These are phyloP conservation scores for Hawksworthiomyces lignivorus DNA, from an alignment of 2,329 filamentous ascomycete species.

Conservation along the genomic window DNA sequence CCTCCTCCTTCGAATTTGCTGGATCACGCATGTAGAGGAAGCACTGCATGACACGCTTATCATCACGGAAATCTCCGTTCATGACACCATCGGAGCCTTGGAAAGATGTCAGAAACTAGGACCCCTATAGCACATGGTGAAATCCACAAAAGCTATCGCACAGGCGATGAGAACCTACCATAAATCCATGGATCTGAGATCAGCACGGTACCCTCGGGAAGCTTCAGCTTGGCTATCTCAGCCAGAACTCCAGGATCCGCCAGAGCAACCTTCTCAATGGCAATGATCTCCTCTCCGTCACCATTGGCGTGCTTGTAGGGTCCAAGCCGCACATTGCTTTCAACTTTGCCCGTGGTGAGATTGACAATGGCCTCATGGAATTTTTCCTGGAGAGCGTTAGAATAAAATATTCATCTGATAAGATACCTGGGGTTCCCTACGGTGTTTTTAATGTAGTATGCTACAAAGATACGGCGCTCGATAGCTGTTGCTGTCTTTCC, in stretches of 20 bases:
- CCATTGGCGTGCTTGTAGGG: conserved; percentile 50
- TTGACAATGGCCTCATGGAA: conserved; percentile 53
- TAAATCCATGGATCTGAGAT: conserved; percentile 60
- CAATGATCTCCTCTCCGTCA: conserved; percentile 53
- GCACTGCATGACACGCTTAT: conserved; percentile 42
- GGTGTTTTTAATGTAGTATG: conserved; percentile 53
- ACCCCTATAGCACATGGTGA: no score
- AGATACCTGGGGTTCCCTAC: conserved; percentile 28
- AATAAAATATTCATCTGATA: not conserved
- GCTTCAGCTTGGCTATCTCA: conserved; percentile 53
- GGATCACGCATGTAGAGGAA: conserved; percentile 61
- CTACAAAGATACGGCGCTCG: conserved; percentile 43
- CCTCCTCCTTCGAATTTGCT: conserved; percentile 47
- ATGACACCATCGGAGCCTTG: conserved; percentile 39
- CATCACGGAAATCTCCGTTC: conserved; percentile 12
- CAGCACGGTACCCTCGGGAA: conserved; percentile 51
- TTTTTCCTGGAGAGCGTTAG: conserved; percentile 40
- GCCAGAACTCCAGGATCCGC: conserved; percentile 49
- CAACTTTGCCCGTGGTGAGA: conserved; percentile 40
- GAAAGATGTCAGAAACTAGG: no score
- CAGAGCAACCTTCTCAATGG: conserved; percentile 47
- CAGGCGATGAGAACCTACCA: no score
- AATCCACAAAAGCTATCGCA: no score
- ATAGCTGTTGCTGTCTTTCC: conserved; percentile 31
- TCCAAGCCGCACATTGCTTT: conserved; percentile 51